Base-by-base conservation (phyloP, 2,329 filamentous ascomycete genomes). In the Fusarium sp. region DNA sequence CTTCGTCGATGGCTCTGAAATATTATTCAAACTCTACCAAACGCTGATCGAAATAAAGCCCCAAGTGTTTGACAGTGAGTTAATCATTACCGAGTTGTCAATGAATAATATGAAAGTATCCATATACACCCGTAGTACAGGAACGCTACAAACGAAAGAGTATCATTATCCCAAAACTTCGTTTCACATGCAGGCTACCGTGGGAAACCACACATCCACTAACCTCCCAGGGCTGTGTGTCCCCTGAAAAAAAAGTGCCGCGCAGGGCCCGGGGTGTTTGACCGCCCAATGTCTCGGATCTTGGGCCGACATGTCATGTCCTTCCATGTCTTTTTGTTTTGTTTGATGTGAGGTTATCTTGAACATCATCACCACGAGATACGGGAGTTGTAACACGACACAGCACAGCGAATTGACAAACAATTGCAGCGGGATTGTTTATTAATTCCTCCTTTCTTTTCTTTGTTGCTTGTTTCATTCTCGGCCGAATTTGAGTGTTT, bases 221-320 rank as follows among this genome's bases (percentile, higher is more conserved):
- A 53, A 22, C 9, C 46, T 54, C 37, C 19, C 33, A 37, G 35
- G 62, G 64, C 60, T 57, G 41, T 54, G 19, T 7, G 35, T 26
- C 62, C 56, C 20, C 66, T 68, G 49, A n/a, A 50, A 47, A 47
- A 53, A 56, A 55, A 49, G 59, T 56, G 24, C 65, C 35, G 43
- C 28, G 15, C 37, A 52, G 33, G 24, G 47, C 44, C 56, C 56
- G 43, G 57, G 57, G 57, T 54, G 37, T 62, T 62, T 72, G 71
- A 73, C 71, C 71, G 71, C 71, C 62, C 67, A 51, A 32, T 68
- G 67, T 62, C 68, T 71, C 67, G 69, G 65, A 71, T 65, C 62
- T 66, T 72, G 50, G 62, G 53, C 67, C 63, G 65, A 72, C 46
- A 43, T 62, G 44, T 41, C 57, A 51, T 45, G 58, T 65, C 49